Evolutionary conservation across 2,329 filamentous ascomycete species (phyloP), one percentile per base, ranked within the genome.

Genomic region (Diaporthe ampelina): DNA sequence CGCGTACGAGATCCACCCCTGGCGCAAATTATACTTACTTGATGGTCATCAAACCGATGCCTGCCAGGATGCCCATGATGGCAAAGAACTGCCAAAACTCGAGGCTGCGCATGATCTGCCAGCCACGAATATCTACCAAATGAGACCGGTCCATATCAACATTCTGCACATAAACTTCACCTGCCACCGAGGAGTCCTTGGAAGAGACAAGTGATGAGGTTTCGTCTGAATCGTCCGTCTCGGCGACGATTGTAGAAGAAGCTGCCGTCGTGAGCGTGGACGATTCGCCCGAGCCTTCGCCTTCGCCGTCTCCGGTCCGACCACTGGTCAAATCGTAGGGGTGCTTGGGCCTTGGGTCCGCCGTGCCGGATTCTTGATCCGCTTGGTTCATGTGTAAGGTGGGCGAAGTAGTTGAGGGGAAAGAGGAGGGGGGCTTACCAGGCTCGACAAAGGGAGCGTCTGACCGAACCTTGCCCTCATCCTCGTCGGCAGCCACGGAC

Each of bases 31-130:
- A 13, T 2, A 86, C 93, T 83, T 88, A 97, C 95, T 99, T 99
- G 85, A 99, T 99, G 0, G 96, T 98, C 97, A 99, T 99, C 77
- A 99, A 86, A 15, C 97, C 97, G 79, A 98, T 94, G 70, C 97
- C 97, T 7, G 95, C 95, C 76, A 98, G 87, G n/a, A 98, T 90
- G 52, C 93, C 95, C 89, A 99, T 94, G 78, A 98, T 91, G 73
- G 90, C 83, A 83, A 97, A 98, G 37, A 97, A 85, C 80, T 97
- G 94, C 95, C 95, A 98, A 83, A 98, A 99, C 77, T 97, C 93
- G 63, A 92, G 79, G 75, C 89, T 91, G 70, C 86, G 87, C 43
- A 98, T 85, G 81, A 99, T 88, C 21, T 89, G 88, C 80, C 95
- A 86, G 77, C 97, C 97, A 81, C 96, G 94, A 81, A 98, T 93